phyloP scores from a whole-genome alignment of 1,139 yeast genomes.

The Yamadazyma taylorii region DNA sequence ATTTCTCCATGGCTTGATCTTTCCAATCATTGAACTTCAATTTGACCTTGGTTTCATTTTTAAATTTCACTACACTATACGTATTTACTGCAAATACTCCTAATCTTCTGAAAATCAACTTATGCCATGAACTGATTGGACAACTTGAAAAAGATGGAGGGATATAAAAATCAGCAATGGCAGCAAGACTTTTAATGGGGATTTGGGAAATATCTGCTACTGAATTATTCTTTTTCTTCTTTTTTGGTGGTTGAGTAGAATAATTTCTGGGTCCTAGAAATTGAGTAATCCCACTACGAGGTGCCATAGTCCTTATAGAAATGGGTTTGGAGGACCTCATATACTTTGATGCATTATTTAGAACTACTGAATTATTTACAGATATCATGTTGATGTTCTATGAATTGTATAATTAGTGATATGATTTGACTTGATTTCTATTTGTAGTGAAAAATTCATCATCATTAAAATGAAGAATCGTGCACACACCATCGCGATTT shows the following conservation, averaged over 20 bases:
- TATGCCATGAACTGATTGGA: slow-evolving; percentile 42
- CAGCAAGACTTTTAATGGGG: slow-evolving; percentile 42
- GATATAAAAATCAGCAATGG: slow-evolving; percentile 45
- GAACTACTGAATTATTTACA: too few relatives aligned
- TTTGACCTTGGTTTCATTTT: slow-evolving; percentile 40
- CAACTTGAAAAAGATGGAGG: slow-evolving; percentile 36
- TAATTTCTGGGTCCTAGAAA: background rate
- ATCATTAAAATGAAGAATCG: too few relatives aligned
- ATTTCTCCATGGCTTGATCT: slow-evolving; percentile 43
- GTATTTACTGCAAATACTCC: slow-evolving; percentile 47
- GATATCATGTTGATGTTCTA: too few relatives aligned
- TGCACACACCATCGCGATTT: too few relatives aligned
- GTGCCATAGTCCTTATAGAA: background rate
- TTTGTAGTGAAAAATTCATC: too few relatives aligned
- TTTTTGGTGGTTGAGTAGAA: slow-evolving; percentile 6
- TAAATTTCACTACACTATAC: slow-evolving; percentile 41
- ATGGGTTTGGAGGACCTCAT: too few relatives aligned
- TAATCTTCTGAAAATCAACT: slow-evolving; percentile 36
- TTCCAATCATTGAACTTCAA: slow-evolving; percentile 46
- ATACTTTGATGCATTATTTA: too few relatives aligned
- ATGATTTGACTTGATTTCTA: too few relatives aligned
- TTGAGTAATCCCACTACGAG: background rate
- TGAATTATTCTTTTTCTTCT: slow-evolving; percentile 21
- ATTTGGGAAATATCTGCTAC: slow-evolving; percentile 36
- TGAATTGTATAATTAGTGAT: too few relatives aligned